These are phyloP conservation scores for Laetiporus sulphureus DNA, from an alignment of 1,284 basidiomycete species.

Conservation along the genomic window DNA sequence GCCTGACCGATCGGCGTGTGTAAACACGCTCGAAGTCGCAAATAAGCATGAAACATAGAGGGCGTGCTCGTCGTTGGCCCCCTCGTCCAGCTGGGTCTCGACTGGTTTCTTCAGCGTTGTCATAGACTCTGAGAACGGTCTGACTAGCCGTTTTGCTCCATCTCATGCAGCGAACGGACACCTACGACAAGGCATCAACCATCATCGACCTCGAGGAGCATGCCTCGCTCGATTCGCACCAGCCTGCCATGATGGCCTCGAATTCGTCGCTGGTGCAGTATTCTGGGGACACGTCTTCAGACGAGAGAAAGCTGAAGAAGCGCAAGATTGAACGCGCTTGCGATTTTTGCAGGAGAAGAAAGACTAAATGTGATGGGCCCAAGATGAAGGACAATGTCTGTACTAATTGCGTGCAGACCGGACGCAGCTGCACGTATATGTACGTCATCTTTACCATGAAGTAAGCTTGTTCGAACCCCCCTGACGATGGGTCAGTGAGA, in stretches of 20 bases:
- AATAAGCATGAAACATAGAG: too few relatives aligned
- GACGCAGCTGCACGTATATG: constrained; percentile 70
- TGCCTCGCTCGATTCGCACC: constrained; percentile 14
- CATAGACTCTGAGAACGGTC: too few relatives aligned
- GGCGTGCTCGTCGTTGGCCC: too few relatives aligned
- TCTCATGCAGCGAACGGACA: constrained; percentile 15
- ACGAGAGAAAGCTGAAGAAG: constrained; percentile 32
- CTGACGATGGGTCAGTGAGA: constrained; percentile 51
- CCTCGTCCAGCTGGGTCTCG: too few relatives aligned
- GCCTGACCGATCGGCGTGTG: too few relatives aligned
- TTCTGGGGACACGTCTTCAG: constrained; percentile 17
- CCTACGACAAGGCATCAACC: constrained; percentile 14
- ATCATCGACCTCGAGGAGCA: constrained; percentile 21
- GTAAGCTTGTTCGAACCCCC: too few relatives aligned
- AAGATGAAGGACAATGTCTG: constrained; percentile 54
- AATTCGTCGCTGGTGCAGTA: constrained; percentile 18
- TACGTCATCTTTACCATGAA: constrained; percentile 29
- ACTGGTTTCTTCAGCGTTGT: too few relatives aligned
- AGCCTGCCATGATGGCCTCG: constrained; percentile 13
- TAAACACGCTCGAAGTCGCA: too few relatives aligned
- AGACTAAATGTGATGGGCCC: constrained; percentile 67
- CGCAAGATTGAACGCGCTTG: constrained; percentile 65
- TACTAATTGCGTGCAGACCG: constrained; percentile 64
- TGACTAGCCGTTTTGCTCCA: too few relatives aligned
- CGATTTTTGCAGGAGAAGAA: constrained; percentile 60